Percentiles rank a stretch among this genome's conserved stretches.
These are phyloP conservation scores for Talaromyces albobiverticillius DNA, from an alignment of 2,329 filamentous ascomycete species.

Conservation along the genomic window DNA sequence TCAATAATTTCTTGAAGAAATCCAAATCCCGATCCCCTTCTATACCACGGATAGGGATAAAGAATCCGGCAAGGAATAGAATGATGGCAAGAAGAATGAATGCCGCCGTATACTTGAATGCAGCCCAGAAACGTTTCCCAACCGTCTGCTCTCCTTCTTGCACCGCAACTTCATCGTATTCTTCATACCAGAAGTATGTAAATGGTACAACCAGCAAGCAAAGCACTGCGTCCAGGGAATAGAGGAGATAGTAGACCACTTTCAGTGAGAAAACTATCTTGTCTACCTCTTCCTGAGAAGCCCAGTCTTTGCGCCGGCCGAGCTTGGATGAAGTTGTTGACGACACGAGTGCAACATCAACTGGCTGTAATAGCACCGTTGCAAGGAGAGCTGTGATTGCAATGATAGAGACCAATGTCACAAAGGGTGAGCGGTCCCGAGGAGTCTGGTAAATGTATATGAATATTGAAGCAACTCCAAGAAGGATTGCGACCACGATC, in stretches of 20 bases:
- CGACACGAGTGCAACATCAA: constrained; percentile 92
- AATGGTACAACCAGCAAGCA: constrained; percentile 91
- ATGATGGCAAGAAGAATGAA: constrained; percentile 74
- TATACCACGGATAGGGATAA: constrained; percentile 72
- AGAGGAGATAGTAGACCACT: constrained; percentile 88
- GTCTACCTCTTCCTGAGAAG: constrained; percentile 74
- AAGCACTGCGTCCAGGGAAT: constrained; percentile 84
- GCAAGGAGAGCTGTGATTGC: constrained; percentile 84
- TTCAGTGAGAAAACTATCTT: constrained; percentile 77
- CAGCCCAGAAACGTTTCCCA: constrained; percentile 71
- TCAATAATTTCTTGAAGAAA: constrained; percentile 82
- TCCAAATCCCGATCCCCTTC: constrained; percentile 72
- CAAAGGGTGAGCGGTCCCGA: constrained; percentile 75
- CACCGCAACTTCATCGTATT: constrained; percentile 87
- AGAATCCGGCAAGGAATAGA: constrained; percentile 89
- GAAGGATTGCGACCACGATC: constrained; percentile 71
- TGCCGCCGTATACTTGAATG: constrained; percentile 83
- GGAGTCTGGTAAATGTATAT: constrained; percentile 90
- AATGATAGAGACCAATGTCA: constrained; percentile 81
- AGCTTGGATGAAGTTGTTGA: constrained; percentile 73
- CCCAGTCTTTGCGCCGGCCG: constrained; percentile 92
- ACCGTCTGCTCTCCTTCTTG: constrained; percentile 74
- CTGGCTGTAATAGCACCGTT: constrained; percentile 86
- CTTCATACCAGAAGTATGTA: constrained; percentile 97
- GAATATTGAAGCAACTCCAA: constrained; percentile 76